Percentiles rank a stretch among this genome's conserved stretches.
These are phyloP conservation scores for Zea luxurians DNA, from an alignment of 176 grass and related monocot genomes.

Conservation along the genomic window DNA sequence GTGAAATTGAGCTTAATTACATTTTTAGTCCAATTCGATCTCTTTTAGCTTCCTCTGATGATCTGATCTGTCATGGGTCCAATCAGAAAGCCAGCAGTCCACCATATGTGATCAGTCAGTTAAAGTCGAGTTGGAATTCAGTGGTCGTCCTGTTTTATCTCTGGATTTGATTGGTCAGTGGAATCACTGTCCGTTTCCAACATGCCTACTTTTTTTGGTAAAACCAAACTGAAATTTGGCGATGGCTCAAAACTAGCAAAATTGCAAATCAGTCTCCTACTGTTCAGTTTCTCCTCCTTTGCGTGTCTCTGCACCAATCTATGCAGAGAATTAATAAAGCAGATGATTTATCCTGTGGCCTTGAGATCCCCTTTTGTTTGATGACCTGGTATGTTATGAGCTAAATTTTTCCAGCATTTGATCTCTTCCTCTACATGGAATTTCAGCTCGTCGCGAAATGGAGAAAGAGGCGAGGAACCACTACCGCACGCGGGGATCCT, in stretches of 20 bases:
- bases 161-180: not conserved
- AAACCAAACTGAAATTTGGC: not conserved
- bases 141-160: constrained; percentile 14
- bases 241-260: not conserved
- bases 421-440: not conserved
- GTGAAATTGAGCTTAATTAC: constrained; percentile 21
- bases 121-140: constrained; percentile 20
- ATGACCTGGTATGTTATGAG: not conserved
- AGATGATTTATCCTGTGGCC: not conserved
- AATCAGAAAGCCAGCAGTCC: constrained; percentile 24
- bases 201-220: not conserved
- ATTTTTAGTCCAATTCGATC: not conserved
- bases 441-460: constrained; percentile 42
- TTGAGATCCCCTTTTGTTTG: not conserved
- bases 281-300: not conserved
- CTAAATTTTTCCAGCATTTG: not conserved
- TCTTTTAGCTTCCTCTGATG: constrained; percentile 16
- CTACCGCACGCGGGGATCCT: constrained; percentile 75
- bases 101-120: constrained; percentile 22
- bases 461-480: constrained; percentile 76
- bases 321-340: not conserved
- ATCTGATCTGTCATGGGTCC: constrained; percentile 7
- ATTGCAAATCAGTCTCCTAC: not conserved
- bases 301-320: not conserved
- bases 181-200: not conserved